Evolutionary conservation across 192 early-diverging fungal genomes (phyloP), one percentile per base, ranked within the genome.

Genomic region (Entomortierella lignicola): DNA sequence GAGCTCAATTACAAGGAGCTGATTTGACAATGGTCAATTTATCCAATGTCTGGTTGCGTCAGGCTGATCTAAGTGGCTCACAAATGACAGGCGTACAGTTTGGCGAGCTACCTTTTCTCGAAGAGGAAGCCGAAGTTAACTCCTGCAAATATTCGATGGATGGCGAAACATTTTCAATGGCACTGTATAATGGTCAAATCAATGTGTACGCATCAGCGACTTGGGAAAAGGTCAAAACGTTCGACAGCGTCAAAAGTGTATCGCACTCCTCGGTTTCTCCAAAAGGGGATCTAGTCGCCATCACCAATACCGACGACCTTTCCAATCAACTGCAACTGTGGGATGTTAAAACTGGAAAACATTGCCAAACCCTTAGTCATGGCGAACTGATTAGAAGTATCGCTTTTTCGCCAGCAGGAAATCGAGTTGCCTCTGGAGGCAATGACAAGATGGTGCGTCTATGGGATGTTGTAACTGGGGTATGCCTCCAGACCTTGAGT

Each of bases 401-500:
- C n/a, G 48, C 30, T 4, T 48, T 32, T 63, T 63, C 48, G 15
- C 61, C 47, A 27, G 21, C 3, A 7, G 30, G 61, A 0, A 8
- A 29, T 3, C 61, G 42, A 0, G 34, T 63, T 32, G 61, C 61
- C 7, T 63, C 61, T 11, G 61, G 43, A 0, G 26, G 47, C 4
- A 0, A 0, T 29, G 62, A 63, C 32, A 0, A 0, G 0, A 66
- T 7, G 4, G 34, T 56, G 26, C 37, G 41, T 2, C 1, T 66
- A 23, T 66, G 63, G 63, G 37, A 56, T 32, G 34, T 25, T 4
- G 11, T 55, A 55, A 47, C 51, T 8, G 53, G 63, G 26, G 39
- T 8, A 42, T 21, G 21, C 5, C 15, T 42, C 21, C 26, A 18
- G 20, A 27, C 26, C 23, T 17, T 66, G 25, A 30, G 43, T 2